Evolutionary conservation across 2,329 filamentous ascomycete genomes (phyloP).

Genomic region (Colletotrichum siamense): DNA sequence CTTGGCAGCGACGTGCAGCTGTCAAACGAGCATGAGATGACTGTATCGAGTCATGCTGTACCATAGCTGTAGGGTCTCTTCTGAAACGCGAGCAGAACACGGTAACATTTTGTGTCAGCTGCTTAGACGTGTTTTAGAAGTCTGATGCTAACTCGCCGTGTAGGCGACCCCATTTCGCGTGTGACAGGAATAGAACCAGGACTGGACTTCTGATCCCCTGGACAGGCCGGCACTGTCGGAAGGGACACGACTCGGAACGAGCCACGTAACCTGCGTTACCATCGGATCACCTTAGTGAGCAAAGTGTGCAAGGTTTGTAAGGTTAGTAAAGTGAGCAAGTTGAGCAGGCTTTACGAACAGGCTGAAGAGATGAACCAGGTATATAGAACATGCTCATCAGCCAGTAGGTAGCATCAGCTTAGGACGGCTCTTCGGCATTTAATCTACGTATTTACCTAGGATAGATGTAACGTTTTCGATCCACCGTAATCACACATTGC

Average conservation of each 20-base stretch:
- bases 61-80: neutral
- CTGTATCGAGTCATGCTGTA: neutral
- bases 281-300: neutral
- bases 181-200: neutral
- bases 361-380: neutral
- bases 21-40: neutral
- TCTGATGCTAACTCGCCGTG: neutral
- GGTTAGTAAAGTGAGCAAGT: neutral
- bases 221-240: neutral
- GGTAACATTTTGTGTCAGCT: neutral
- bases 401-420: neutral
- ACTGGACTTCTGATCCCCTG: neutral
- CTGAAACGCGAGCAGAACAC: neutral
- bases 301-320: neutral
- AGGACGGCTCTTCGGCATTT: neutral
- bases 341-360: neutral
- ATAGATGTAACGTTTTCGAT: neutral
- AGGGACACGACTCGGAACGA: neutral
- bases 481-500: neutral
- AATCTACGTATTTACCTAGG: neutral
- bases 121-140: neutral
- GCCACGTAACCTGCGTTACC: neutral
- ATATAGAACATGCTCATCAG: neutral
- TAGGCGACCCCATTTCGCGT: neutral
- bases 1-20: neutral